Conservation (phyloP, 805 yeast genomes). For the Cephaloascus albidus region DNA sequence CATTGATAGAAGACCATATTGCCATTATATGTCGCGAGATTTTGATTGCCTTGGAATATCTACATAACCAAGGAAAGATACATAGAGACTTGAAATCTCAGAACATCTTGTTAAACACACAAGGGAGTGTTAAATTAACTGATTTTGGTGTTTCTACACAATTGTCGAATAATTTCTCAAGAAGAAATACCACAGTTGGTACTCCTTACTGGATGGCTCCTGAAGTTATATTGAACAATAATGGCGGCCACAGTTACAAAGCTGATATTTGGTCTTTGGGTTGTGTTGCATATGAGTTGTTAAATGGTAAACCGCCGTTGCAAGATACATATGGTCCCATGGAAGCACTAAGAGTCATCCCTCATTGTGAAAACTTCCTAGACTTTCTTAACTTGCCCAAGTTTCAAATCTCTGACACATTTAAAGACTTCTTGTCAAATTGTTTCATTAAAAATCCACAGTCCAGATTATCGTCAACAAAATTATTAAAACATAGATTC, state of each 20-base stretch:
- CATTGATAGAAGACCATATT: constrained; percentile 46
- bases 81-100: constrained; percentile 46
- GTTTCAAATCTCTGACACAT: constrained; percentile 12
- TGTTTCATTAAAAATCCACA: constrained; percentile 65
- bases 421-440: constrained; percentile 41
- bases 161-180: constrained; percentile 27
- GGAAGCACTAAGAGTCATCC: constrained; percentile 31
- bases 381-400: constrained; percentile 23
- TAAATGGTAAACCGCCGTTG: constrained; percentile 62
- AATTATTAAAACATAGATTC: constrained; percentile 46
- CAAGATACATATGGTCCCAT: constrained; percentile 28
- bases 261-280: constrained; percentile 82
- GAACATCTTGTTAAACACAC: constrained; percentile 23
- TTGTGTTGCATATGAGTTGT: constrained; percentile 67
- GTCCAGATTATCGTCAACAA: constrained; percentile 53
- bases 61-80: constrained; percentile 68
- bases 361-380: constrained; percentile 16
- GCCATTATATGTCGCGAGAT: constrained; percentile 47
- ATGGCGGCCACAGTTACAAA: constrained; percentile 43
- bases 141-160: constrained; percentile 39
- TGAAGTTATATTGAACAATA: constrained; percentile 45
- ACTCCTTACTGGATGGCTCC: constrained; percentile 65
- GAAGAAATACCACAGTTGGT: constrained; percentile 36
- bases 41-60: constrained; percentile 50
- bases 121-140: constrained; percentile 31